Evolutionary conservation across 2,329 filamentous ascomycete species (phyloP), one percentile per base, ranked within the genome.

Genomic region (Talaromyces marneffei): DNA sequence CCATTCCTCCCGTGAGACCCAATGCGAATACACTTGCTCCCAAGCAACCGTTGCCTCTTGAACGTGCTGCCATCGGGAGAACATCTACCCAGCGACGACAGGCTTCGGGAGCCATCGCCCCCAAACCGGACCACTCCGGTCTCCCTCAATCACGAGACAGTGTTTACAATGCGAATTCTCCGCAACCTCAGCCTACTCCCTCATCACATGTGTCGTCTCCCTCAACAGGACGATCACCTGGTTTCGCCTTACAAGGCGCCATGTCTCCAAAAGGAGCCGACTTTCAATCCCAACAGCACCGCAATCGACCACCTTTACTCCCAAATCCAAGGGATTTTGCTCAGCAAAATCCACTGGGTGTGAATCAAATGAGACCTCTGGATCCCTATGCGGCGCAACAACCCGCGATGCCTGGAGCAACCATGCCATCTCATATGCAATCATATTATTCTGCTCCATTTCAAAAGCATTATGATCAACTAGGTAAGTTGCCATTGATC

Each of bases 401-500:
- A 61, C 65, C 71, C 10, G 67, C 71, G 31, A 62, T 72, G 50
- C 66, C 71, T 42, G 70, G 71, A 59, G 62, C 65, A 29, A 65
- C 72, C 29, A 69, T 74, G 31, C 67, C 66, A 56, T 57, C 72
- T 52, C 75, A 75, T 16, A 66, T 77, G 52, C 76, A 80, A 39
- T 76, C 80, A 42, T 96, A 89, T 77, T 97, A 96, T 73, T 87
- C 90, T 55, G 89, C 91, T 62, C 89, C 90, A 18, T 97, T 96
- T 78, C 91, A 95, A 72, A 94, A 90, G 75, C 93, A 97, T 75
- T 92, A 95, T 77, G 90, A 95, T 77, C 91, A 96, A 82, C 86
- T 97, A 76, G 93, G 93, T 89, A 91, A 90, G 92, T 82, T 83
- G 72, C 76, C 83, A 82, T 80, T 70, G 73, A 73, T 69, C 77